phyloP scores from a whole-genome alignment of 306 rosid species.

The Mimosa pudica region DNA sequence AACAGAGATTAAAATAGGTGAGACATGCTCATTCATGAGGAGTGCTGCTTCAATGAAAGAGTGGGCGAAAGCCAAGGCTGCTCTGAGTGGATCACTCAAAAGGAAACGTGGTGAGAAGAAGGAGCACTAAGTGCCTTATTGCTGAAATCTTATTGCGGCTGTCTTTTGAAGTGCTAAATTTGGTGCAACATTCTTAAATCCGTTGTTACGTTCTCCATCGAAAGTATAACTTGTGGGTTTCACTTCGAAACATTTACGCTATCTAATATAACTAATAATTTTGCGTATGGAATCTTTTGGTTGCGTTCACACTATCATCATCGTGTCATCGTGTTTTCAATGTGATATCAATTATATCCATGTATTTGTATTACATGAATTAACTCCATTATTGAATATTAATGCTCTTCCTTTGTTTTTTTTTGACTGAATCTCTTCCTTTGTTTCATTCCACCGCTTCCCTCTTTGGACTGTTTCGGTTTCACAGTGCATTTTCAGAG shows the following conservation, averaged over 20 bases:
- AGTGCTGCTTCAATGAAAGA: conserved; percentile 69
- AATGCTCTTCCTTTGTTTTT: too few relatives aligned
- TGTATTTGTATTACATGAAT: too few relatives aligned
- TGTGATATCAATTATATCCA: too few relatives aligned
- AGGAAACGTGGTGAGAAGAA: conserved; percentile 55
- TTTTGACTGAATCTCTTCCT: too few relatives aligned
- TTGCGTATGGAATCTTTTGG: too few relatives aligned
- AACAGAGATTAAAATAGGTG: conserved; percentile 44
- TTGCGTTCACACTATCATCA: too few relatives aligned
- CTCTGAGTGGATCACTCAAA: conserved; percentile 68
- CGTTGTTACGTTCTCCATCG: background rate
- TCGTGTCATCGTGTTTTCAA: too few relatives aligned
- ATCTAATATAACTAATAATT: too few relatives aligned
- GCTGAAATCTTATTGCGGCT: background rate
- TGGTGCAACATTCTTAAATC: background rate
- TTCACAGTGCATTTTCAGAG: too few relatives aligned
- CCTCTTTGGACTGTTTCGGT: too few relatives aligned
- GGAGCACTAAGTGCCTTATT: background rate
- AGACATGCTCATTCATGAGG: conserved; percentile 80
- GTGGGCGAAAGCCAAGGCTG: conserved; percentile 73
- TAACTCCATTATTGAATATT: too few relatives aligned
- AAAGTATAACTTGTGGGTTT: background rate
- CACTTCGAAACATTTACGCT: background rate
- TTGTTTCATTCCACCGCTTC: too few relatives aligned
- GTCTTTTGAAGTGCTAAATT: background rate